Conservation (phyloP, 1,284 basidiomycete genomes). For the Ceratorhiza oryzae-sativae region DNA sequence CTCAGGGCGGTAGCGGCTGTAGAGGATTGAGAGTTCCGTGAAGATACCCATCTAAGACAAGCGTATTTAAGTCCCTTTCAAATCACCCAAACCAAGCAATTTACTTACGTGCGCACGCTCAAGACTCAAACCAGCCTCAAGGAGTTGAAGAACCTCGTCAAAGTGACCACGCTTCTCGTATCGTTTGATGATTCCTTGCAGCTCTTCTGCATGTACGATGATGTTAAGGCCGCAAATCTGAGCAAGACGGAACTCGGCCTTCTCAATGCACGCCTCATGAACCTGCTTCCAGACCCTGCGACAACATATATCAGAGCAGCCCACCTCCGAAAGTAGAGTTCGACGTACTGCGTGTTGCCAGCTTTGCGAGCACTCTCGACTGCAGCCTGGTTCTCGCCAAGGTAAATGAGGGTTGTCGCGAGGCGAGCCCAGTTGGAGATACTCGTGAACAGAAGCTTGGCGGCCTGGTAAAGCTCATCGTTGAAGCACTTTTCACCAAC, state of each 20-base stretch:
- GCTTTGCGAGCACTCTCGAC: slow-evolving; percentile 99
- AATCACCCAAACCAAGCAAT: background rate
- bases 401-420: slow-evolving; percentile 97
- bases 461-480: slow-evolving; percentile 96
- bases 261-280: slow-evolving; percentile 97
- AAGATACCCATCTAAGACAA: slow-evolving; percentile 79
- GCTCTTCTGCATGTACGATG: slow-evolving; percentile 94
- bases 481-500: slow-evolving; percentile 99
- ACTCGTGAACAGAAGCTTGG: slow-evolving; percentile 93
- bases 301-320: slow-evolving; percentile 39
- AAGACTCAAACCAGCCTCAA: slow-evolving; percentile 94
- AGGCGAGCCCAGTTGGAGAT: slow-evolving; percentile 99
- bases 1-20: slow-evolving; percentile 96
- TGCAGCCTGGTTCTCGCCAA: slow-evolving; percentile 97
- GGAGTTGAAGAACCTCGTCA: slow-evolving; percentile 88
- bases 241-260: slow-evolving; percentile 94
- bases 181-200: slow-evolving; percentile 78
- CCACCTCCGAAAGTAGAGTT: background rate
- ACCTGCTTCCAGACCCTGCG: slow-evolving; percentile 99
- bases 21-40: slow-evolving; percentile 92
- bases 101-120: slow-evolving; percentile 90
- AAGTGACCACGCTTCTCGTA: slow-evolving; percentile 96
- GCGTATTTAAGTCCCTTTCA: background rate
- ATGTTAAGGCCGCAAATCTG: slow-evolving; percentile 99
- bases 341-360: slow-evolving; percentile 90